Percentiles rank a stretch among this genome's conserved stretches.
Conservation (phyloP, 2,329 filamentous ascomycete genomes). For the Clathrospora elynae region DNA sequence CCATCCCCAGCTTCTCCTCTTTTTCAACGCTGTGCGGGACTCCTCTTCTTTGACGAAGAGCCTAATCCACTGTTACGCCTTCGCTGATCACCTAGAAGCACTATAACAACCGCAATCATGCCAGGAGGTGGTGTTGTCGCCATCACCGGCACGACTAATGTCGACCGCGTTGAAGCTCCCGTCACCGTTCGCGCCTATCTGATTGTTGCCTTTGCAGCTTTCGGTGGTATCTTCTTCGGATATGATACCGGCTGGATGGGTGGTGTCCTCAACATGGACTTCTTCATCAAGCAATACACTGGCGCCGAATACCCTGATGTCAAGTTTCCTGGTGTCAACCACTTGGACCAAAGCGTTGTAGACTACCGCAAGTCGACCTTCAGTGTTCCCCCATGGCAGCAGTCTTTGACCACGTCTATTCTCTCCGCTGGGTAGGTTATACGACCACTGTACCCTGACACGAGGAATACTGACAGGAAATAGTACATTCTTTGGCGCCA, state of each 20-base stretch:
- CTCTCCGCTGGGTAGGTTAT: slow-evolving; percentile 62
- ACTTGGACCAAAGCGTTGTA: slow-evolving; percentile 61
- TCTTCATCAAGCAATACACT: slow-evolving; percentile 48
- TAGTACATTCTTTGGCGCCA: slow-evolving; percentile 74
- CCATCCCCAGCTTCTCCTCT: slow-evolving; percentile 33
- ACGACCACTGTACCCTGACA: background rate
- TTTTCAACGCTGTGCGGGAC: slow-evolving; percentile 27
- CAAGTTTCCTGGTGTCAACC: slow-evolving; percentile 52
- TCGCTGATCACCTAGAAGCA: slow-evolving; percentile 16
- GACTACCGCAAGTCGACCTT: slow-evolving; percentile 63
- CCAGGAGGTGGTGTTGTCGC: slow-evolving; percentile 45
- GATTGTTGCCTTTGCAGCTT: slow-evolving; percentile 56
- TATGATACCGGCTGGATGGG: slow-evolving; percentile 81
- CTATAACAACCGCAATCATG: slow-evolving; percentile 35
- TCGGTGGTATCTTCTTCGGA: slow-evolving; percentile 68
- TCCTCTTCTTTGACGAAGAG: slow-evolving; percentile 26
- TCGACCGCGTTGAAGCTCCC: slow-evolving; percentile 60
- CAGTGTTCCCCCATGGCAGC: slow-evolving; percentile 39
- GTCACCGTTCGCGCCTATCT: slow-evolving; percentile 55
- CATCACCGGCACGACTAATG: slow-evolving; percentile 53
- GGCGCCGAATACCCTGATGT: slow-evolving; percentile 37
- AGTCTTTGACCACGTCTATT: slow-evolving; percentile 73
- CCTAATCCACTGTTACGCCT: slow-evolving; percentile 17
- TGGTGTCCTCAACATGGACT: slow-evolving; percentile 61
- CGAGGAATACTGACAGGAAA: background rate